Base-by-base conservation (phyloP, 768 basidiomycete species). In the Mycena epipterygia region DNA sequence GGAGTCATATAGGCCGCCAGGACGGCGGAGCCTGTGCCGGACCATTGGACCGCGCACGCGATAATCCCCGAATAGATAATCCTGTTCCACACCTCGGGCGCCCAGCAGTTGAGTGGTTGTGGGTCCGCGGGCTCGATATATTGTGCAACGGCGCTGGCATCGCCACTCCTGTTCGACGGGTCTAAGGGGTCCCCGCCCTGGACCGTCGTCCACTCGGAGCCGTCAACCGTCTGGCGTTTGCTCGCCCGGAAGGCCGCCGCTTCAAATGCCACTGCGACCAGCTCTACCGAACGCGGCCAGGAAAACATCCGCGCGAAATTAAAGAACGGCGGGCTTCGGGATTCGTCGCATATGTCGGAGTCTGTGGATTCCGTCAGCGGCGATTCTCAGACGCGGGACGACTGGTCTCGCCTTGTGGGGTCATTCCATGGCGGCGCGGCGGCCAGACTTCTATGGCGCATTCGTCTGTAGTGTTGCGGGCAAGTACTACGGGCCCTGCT, bases 401-500 rank as follows among this genome's bases (percentile, higher is more conserved):
- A 21, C 8, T 53, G 7, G 16, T 7, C 35, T 39, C 35, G 23
- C 55, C 55, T 57, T 23, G 23, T 57, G 19, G 33, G 33, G n/a
- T 14, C 55, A 17, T 35, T 11, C 12, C 19, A 9, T 27, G 33
- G 3, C 55, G 55, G n/a, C n/a, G 55, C 6, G 55, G 55, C 2
- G 37, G 55, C 55, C 55, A 57, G 21, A 57, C 55, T n/a, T 57
- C 55, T n/a, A 57, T 57, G 37, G 55, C n/a, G 19, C 19, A 39
- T 23, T 41, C 35, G 25, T 37, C 25, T 13, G 55, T 57, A 57
- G 13, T 23, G 23, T 39, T 35, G 7, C n/a, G n/a, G n/a, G 55
- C 55, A 39, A 39, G n/a, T 39, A 41, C 33, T 61, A 64, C 82
- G 80, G 11, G 81, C 81, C 2, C 68, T 64, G 25, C 68, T 46